Conservation (phyloP, 192 early-diverging fungal species). For the Linnemannia elongata region DNA sequence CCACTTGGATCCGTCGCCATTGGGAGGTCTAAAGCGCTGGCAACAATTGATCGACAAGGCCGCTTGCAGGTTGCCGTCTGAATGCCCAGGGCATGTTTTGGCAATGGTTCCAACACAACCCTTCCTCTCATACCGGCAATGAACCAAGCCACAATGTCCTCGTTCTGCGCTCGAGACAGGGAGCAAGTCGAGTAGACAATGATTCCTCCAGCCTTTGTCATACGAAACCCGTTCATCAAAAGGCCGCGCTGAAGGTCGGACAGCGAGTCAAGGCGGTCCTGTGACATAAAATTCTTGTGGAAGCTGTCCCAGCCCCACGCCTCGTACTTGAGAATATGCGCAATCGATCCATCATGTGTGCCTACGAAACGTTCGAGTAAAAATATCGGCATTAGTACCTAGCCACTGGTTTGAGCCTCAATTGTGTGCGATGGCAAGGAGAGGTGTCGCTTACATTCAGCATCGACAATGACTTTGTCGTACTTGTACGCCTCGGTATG, state of each 20-base stretch:
- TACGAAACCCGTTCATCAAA: constrained; percentile 80
- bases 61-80: constrained; percentile 32
- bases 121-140: constrained; percentile 59
- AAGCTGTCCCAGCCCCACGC: constrained; percentile 86
- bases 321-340: constrained; percentile 83
- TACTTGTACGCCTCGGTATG: constrained; percentile 78
- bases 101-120: constrained; percentile 70
- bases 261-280: constrained; percentile 70
- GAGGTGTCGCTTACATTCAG: constrained; percentile 60
- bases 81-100: constrained; percentile 52
- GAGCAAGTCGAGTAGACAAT: constrained; percentile 93
- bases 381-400: neutral
- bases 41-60: constrained; percentile 29
- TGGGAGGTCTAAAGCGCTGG: constrained; percentile 26
- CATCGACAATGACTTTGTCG: constrained; percentile 75
- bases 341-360: constrained; percentile 94
- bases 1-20: neutral
- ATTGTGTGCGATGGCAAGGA: no score
- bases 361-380: constrained; percentile 28
- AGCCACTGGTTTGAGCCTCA: neutral
- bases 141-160: constrained; percentile 87
- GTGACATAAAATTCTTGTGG: constrained; percentile 78
- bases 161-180: constrained; percentile 85
- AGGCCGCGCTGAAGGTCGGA: constrained; percentile 76
- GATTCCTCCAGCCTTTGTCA: constrained; percentile 81